A percentile compares a stretch with the other conserved stretches of the same genome.
These are phyloP conservation scores for Metschnikowia orientalis DNA, from an alignment of 805 yeast species.

Conservation along the genomic window DNA sequence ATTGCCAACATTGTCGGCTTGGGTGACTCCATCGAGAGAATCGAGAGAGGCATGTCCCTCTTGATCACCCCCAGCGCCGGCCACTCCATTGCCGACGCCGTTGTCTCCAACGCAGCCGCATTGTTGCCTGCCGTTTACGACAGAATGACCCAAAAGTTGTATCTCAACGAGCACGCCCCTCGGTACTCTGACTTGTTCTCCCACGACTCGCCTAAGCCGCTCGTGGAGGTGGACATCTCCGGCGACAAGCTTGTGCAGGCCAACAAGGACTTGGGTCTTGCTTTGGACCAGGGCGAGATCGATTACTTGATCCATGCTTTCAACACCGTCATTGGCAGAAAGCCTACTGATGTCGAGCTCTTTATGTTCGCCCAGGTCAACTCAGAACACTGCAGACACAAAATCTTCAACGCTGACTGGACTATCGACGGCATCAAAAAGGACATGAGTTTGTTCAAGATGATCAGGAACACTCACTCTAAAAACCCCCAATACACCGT, in stretches of 20 bases:
- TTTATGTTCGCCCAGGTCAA: conserved; percentile 99
- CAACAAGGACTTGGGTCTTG: conserved; percentile 81
- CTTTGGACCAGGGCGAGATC: conserved; percentile 92
- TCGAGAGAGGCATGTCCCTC: conserved; percentile 86
- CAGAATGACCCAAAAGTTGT: conserved; percentile 87
- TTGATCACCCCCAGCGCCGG: conserved; percentile 53
- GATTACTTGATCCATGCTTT: conserved; percentile 83
- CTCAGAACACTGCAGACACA: conserved; percentile 99
- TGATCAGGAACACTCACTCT: conserved; percentile 92
- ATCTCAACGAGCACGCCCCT: conserved; percentile 56
- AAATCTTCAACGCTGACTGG: conserved; percentile 98
- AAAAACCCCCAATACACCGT: conserved; percentile 76
- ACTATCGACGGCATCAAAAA: conserved; percentile 79
- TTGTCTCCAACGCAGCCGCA: conserved; percentile 39
- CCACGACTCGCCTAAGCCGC: conserved; percentile 76
- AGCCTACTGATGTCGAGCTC: conserved; percentile 96
- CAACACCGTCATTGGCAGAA: conserved; percentile 67
- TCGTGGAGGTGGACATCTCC: conserved; percentile 67
- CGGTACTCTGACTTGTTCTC: conserved; percentile 66
- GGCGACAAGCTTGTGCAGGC: conserved; percentile 65
- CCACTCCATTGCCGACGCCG: conserved; percentile 54
- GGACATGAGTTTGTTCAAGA: conserved; percentile 74
- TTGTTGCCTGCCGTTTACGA: conserved; percentile 74
- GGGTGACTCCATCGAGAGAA: conserved; percentile 62
- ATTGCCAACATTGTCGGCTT: conserved; percentile 87